Evolutionary conservation across 768 basidiomycete species (phyloP), one percentile per base, ranked within the genome.

Genomic region (Boletus insuetus): DNA sequence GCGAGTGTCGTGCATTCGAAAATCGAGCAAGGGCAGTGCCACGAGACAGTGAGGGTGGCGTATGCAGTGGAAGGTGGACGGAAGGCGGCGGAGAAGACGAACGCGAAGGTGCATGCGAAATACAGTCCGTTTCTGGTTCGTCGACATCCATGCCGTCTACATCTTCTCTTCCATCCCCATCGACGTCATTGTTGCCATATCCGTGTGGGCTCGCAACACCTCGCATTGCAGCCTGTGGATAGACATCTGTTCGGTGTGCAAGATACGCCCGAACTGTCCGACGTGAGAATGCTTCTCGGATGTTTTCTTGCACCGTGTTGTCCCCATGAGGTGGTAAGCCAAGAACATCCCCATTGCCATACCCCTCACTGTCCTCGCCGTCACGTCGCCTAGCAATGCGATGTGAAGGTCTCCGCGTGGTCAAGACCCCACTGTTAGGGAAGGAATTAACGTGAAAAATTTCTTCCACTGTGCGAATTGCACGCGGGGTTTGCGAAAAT

Each of bases 261-360:
- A 62, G 62, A 42, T 74, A 73, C 41, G 76, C 65, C 32, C 76
- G 73, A 13, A 79, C 65, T 46, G 77, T 80, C 64, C 80, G 82
- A 6, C 76, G 74, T 17, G 77, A 76, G 51, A 86, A 71, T 43
- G 84, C 69, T 40, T 79, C 77, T 59, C 82, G 78, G 37, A 86
- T 79, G 56, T 84, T 81, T 63, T 77, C 75, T 66, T 86, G 85
- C 17, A 82, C 75, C 22, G 73, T 69, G 29, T 69, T 75, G 59
- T 85, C 82, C 19, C 84, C 84, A 19, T 83, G 69, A 2, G 79
- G 76, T 1, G 83, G 81, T 26, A 83, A 79, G 22, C 82, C 74
- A n/a, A 83, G 74, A 55, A 82, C 72, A 45, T 80, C 79, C 10
- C 79, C 79, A n/a, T 73, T 73, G 51, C 29, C 47, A 17, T 59